Evolutionary conservation across 2,329 filamentous ascomycete genomes (phyloP), one percentile per base, ranked within the genome.

Genomic region (Thermothelomyces thermophilus): DNA sequence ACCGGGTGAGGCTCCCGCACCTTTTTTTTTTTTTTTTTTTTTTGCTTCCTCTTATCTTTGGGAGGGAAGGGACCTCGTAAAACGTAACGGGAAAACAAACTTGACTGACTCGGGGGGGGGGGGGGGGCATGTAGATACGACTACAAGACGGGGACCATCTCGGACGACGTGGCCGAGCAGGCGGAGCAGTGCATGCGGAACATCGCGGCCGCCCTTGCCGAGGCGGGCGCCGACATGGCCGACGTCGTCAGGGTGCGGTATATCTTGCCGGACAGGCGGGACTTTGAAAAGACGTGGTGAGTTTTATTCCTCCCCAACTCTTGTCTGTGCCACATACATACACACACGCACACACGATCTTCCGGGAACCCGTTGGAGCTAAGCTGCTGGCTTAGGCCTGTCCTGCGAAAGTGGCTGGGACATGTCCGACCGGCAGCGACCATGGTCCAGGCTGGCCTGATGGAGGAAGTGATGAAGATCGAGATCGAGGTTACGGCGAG

Each of bases 161-260:
- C 73, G 1, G 34, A 60, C 17, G 65, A 72, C 49, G 68, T 77
- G 13, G 66, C 63, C 16, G 70, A 70, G 54, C 76, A 79, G 60
- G 62, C 75, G 0, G 72, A 77, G 53, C 75, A 79, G 58, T 69
- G 67, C 14, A 66, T 79, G 52, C 53, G 51, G 41, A 79, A 77
- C 60, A 71, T 79, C 45, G 62, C 68, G 13, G 56, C 64, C 0
- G 74, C 73, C 3, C 68, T 79, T 17, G 56, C 59, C 7, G 66
- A 70, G 14, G 75, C 74, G 1, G 72, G 68, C 3, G 66, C 68
- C 1, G 63, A 56, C 9, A 62, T 77, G 46, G 60, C 60, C 4
- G 74, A 79, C 45, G 66, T 79, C 2, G 73, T 78, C 1, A 66
- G 76, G 17, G 75, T 79, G 13, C 65, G 68, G 10, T 79, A 79